Base-by-base conservation (phyloP, 1,284 basidiomycete genomes). In the Trametes sp. region DNA sequence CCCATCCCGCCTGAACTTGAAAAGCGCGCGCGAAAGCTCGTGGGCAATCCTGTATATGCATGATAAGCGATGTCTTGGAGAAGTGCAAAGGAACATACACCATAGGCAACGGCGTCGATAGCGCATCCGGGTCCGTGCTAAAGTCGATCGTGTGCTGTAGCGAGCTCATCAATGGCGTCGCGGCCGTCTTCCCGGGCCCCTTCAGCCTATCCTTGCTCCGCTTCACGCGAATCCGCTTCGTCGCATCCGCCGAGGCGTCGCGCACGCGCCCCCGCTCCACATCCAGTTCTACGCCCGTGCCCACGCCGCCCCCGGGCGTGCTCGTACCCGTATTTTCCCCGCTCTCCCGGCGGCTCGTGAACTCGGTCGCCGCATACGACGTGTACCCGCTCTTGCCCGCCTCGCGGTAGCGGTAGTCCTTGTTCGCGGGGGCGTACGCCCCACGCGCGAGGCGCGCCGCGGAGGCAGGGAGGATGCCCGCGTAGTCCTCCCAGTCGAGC, bases 1-100 rank as follows among this genome's bases (percentile, higher is more conserved):
- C 1, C 94, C 94, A 70, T 92, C 87, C 41, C 88, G 81, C 71
- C 87, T 86, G 75, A 95, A 95, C 54, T 79, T 80, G 75, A 93
- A 95, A 29, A 95, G 76, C 11, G 82, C 74, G 50, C 87, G 78
- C 24, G 84, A 83, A 49, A 96, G 81, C 73, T 95, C 92, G 76
- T 95, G 91, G 2, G 90, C 89, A 63, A 95, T 90, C 29, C 88
- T 92, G 69, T 23, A 71, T 68, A 49, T 42, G 26, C 13, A 7
- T 16, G 16, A 33, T 19, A 23, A 33, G 36, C 21, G 67, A 42
- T 61, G 54, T 29, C 51, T 56, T 24, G 11, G 33, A 2, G n/a
- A 36, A 31, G 38, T 28, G 11, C 26, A 36, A 45, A 26, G 38
- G 24, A 16, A 80, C 87, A 57, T 66, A 91, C 90, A 90, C 78